Evolutionary conservation across 305 asterid genomes (phyloP).

Genomic region (Solanum chacoense): DNA sequence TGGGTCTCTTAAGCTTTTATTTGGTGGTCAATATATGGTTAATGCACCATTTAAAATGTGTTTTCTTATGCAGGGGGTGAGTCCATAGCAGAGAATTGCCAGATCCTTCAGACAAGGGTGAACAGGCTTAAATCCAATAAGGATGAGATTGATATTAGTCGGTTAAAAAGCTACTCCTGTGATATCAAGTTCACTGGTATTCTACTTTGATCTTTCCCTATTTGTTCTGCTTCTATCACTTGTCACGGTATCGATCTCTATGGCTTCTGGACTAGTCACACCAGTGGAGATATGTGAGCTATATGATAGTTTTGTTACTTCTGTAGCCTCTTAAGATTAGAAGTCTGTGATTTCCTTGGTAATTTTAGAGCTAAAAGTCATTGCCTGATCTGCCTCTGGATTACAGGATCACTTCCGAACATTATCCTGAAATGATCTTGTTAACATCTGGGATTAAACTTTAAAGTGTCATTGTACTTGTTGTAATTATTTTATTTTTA

Average conservation of each 20-base stretch:
- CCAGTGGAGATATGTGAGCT: neutral
- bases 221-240: slow-evolving; percentile 1
- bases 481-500: neutral
- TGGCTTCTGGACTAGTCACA: neutral
- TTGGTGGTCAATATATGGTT: neutral
- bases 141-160: slow-evolving; percentile 35
- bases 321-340: neutral
- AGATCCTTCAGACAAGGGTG: slow-evolving; percentile 90
- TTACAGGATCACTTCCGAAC: neutral
- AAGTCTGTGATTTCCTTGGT: neutral
- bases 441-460: neutral
- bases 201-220: neutral
- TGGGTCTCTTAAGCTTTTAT: neutral
- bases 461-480: neutral
- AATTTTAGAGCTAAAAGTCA: neutral
- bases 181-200: slow-evolving; percentile 77
- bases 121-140: slow-evolving; percentile 67
- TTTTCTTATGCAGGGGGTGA: slow-evolving; percentile 64
- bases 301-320: neutral
- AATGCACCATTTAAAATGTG: neutral
- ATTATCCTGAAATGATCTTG: neutral
- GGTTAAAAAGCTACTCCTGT: slow-evolving; percentile 68
- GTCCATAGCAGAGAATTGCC: slow-evolving; percentile 82
- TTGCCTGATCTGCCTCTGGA: neutral
- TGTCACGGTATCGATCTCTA: neutral